A percentile compares a stretch with the other conserved stretches of the same genome.
Evolutionary conservation across 1,284 basidiomycete genomes (phyloP).

Genomic region (Stereum hirsutum): DNA sequence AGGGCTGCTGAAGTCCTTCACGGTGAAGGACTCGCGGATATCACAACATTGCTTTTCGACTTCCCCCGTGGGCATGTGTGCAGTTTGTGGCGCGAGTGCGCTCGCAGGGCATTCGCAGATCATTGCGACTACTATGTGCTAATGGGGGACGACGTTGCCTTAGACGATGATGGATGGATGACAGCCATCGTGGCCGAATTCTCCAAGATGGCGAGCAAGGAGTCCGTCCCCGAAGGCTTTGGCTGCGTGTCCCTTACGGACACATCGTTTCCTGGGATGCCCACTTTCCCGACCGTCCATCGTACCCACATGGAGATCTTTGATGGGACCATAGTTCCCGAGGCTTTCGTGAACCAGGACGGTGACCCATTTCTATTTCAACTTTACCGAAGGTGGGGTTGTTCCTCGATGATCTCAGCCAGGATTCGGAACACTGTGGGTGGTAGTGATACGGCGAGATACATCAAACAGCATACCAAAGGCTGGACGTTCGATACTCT

Average conservation of each 20-base stretch:
- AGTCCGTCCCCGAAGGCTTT: constrained; percentile 32
- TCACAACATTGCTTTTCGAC: constrained; percentile 23
- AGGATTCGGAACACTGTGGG: constrained; percentile 37
- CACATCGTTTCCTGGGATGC: constrained; percentile 47
- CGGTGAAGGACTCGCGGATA: constrained; percentile 24
- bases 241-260: constrained; percentile 53
- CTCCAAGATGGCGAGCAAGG: constrained; percentile 19
- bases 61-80: constrained; percentile 40
- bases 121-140: constrained; percentile 41
- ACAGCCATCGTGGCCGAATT: constrained; percentile 30
- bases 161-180: constrained; percentile 47
- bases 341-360: constrained; percentile 47
- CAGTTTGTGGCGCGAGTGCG: constrained; percentile 42
- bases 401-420: constrained; percentile 33
- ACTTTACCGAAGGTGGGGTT: constrained; percentile 47
- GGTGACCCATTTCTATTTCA: constrained; percentile 51
- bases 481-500: constrained; percentile 43
- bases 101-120: constrained; percentile 37
- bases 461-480: constrained; percentile 30
- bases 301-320: constrained; percentile 49
- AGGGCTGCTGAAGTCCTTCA: constrained; percentile 27
- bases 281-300: constrained; percentile 49
- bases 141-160: constrained; percentile 45
- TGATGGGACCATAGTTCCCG: constrained; percentile 37
- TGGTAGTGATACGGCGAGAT: constrained; percentile 35